Conservation (phyloP, 768 basidiomycete genomes). For the Hygrocybe punicea region DNA sequence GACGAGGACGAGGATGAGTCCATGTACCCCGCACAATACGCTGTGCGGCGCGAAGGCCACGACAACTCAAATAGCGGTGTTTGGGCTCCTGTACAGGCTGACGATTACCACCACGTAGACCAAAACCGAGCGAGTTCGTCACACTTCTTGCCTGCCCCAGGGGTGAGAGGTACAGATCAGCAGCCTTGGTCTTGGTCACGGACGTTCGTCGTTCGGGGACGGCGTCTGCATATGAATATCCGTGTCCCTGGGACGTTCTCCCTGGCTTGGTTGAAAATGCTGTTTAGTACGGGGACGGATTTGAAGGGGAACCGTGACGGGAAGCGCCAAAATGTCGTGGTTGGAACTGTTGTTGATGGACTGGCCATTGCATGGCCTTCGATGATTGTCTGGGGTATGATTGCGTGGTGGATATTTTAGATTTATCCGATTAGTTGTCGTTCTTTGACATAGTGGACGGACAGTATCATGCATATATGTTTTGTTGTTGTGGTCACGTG, state of each 20-base stretch:
- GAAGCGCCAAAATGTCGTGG: conserved; percentile 30
- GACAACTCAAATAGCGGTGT: neutral
- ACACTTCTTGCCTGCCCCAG: conserved; percentile 6
- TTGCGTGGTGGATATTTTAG: conserved; percentile 35
- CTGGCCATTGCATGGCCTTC: conserved; percentile 40
- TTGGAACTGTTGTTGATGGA: conserved; percentile 39
- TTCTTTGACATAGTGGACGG: neutral
- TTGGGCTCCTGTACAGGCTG: conserved; percentile 25
- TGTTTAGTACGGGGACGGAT: conserved; percentile 12
- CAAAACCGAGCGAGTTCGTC: conserved; percentile 14
- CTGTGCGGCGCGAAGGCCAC: conserved; percentile 32
- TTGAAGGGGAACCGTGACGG: conserved; percentile 3
- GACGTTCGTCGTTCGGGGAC: conserved; percentile 54
- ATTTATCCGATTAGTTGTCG: neutral
- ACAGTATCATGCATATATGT: neutral
- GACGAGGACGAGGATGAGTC: conserved; percentile 51
- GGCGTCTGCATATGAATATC: conserved; percentile 53
- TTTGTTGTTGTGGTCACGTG: neutral
- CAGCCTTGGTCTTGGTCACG: conserved; percentile 43
- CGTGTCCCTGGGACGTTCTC: conserved; percentile 38
- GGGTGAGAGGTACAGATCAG: conserved; percentile 5
- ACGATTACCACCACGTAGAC: conserved; percentile 39
- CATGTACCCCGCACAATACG: conserved; percentile 52
- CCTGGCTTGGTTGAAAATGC: neutral
- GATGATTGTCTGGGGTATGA: conserved; percentile 34